phyloP scores from a whole-genome alignment of 2,329 filamentous ascomycete species.

The Cladobotryum protrusum region DNA sequence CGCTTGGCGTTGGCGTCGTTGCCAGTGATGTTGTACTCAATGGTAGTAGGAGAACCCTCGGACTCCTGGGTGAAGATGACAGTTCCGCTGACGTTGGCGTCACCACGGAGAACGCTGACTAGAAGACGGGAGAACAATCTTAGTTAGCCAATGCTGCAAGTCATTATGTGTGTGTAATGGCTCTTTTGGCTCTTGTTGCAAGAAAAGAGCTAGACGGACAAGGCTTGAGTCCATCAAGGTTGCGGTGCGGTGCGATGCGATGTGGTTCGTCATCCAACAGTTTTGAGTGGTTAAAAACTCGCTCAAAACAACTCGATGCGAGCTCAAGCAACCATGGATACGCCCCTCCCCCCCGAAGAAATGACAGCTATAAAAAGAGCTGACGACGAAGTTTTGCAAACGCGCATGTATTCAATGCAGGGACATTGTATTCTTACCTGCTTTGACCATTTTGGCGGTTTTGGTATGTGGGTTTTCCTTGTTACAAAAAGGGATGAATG shows the following conservation, averaged over 20 bases:
- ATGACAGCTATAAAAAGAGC: conserved; percentile 22
- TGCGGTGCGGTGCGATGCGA: conserved; percentile 16
- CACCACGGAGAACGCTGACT: conserved; percentile 97
- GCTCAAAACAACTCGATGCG: conserved; percentile 53
- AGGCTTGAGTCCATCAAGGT: conserved; percentile 40
- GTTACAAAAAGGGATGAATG: conserved; percentile 10
- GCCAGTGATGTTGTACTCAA: conserved; percentile 92
- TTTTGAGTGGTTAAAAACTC: conserved; percentile 33
- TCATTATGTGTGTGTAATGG: too few relatives aligned
- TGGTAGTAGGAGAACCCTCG: conserved; percentile 75
- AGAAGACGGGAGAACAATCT: conserved; percentile 15
- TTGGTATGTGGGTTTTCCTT: conserved; percentile 25
- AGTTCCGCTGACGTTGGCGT: conserved; percentile 90
- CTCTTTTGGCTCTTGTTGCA: too few relatives aligned
- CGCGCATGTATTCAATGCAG: background rate
- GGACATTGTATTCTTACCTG: conserved; percentile 49
- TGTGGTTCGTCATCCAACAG: conserved; percentile 18
- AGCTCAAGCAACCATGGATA: conserved; percentile 11
- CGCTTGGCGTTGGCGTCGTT: conserved; percentile 93
- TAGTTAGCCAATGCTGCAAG: conserved; percentile 16
- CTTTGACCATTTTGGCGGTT: conserved; percentile 93
- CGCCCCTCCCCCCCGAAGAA: conserved; percentile 13
- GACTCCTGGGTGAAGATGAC: conserved; percentile 89
- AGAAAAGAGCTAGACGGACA: too few relatives aligned
- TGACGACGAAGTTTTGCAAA: conserved; percentile 10